Evolutionary conservation across 306 rosid genomes (phyloP), one percentile per base, ranked within the genome.

Genomic region (Sindora glabra): DNA sequence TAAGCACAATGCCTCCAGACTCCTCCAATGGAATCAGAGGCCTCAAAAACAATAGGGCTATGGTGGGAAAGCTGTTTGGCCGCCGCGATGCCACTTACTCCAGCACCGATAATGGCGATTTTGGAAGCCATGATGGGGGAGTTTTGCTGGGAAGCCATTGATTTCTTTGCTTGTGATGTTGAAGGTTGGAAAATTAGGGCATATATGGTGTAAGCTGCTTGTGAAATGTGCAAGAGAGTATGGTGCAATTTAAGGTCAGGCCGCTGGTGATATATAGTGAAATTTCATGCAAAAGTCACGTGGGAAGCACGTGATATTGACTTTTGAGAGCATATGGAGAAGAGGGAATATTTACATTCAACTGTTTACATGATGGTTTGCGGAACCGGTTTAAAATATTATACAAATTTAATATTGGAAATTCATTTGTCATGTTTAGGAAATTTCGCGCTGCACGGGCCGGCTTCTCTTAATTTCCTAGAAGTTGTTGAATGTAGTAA

Each of bases 1-100:
- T 65, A 88, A 1, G 96, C 70, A 26, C 96, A 88, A 60, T 84
- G 92, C 61, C 68, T 88, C 94, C 96, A 88, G 3, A 88, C 89
- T 1, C 96, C 96, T 14, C 96, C 96, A 40, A 88, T 88, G 59
- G 87, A 79, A 11, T 77, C 79, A 2, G 87, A 24, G 44, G 89
- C 96, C 48, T 88, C 96, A 42, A 88, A 81, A 8, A 88, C 77
- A 15, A 84, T 11, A n/a, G 96, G 96, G 62, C 75, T 69, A 23
- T 82, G 83, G 46, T 69, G 87, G n/a, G 72, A 63, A 22, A 84
- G 53, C 26, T 82, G 89, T 71, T 88, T 88, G 2, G 89, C 87
- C 3, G 83, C 86, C 0, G 92, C 89, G 66, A 88, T 54, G 56
- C 96, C 96, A 32, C 96, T 88, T 0, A 82, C 86, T 15, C 96